phyloP scores from a whole-genome alignment of 495 filamentous ascomycete genomes.

The Aspergillus wentii region DNA sequence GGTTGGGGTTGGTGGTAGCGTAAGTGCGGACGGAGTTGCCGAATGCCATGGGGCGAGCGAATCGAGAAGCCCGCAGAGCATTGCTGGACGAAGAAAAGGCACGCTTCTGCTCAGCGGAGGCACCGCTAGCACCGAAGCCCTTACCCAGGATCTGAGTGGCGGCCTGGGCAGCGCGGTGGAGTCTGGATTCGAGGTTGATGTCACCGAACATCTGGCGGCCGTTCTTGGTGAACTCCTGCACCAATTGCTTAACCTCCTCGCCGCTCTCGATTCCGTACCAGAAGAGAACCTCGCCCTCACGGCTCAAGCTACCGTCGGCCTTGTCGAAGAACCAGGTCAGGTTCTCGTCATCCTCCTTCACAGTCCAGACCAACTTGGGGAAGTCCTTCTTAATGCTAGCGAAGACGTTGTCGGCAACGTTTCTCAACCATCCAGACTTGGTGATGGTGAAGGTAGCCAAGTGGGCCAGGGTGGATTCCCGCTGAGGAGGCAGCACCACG shows the following conservation, averaged over 20 bases:
- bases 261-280: slow-evolving; percentile 89
- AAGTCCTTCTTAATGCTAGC: slow-evolving; percentile 88
- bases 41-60: slow-evolving; percentile 21
- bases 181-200: slow-evolving; percentile 79
- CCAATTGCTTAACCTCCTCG: slow-evolving; percentile 81
- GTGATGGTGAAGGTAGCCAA: slow-evolving; percentile 93
- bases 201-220: slow-evolving; percentile 87
- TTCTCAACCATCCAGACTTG: slow-evolving; percentile 91
- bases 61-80: slow-evolving; percentile 32
- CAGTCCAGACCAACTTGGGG: slow-evolving; percentile 92
- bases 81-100: slow-evolving; percentile 57
- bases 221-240: slow-evolving; percentile 80
- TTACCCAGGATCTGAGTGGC: slow-evolving; percentile 54
- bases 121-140: slow-evolving; percentile 37
- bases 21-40: slow-evolving; percentile 35
- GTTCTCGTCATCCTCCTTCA: slow-evolving; percentile 94
- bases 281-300: slow-evolving; percentile 86
- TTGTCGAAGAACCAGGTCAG: slow-evolving; percentile 99
- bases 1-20: slow-evolving; percentile 91
- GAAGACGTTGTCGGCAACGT: slow-evolving; percentile 97
- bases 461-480: slow-evolving; percentile 56
- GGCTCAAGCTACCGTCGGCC: slow-evolving; percentile 83
- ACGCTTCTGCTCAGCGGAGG: slow-evolving; percentile 56
- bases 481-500: slow-evolving; percentile 74
- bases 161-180: slow-evolving; percentile 70